phyloP scores from a whole-genome alignment of 2,329 filamentous ascomycete genomes.

The Seiridium cupressi region DNA sequence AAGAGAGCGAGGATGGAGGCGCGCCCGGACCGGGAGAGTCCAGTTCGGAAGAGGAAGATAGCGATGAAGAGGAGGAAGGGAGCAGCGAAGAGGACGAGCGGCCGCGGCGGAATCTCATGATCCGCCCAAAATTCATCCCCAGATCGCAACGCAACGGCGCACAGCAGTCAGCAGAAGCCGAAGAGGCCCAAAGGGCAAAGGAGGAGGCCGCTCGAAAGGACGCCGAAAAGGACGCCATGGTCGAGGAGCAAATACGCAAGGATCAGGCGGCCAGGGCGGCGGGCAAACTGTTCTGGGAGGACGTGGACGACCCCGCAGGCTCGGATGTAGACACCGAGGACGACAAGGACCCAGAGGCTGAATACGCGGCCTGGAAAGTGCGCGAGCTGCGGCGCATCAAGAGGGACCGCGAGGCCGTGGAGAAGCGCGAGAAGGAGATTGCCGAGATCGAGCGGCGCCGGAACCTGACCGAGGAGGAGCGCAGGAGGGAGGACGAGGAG shows the following conservation, averaged over 20 bases:
- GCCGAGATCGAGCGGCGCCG: constrained; percentile 87
- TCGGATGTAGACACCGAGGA: constrained; percentile 88
- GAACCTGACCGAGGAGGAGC: constrained; percentile 83
- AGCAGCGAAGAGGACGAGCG: constrained; percentile 56
- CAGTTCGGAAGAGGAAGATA: constrained; percentile 28
- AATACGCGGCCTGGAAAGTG: constrained; percentile 90
- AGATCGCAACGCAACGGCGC: constrained; percentile 49
- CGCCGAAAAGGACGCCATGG: constrained; percentile 72
- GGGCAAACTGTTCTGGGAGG: constrained; percentile 85
- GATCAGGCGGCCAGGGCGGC: constrained; percentile 72
- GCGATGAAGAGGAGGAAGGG: constrained; percentile 34
- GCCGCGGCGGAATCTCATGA: constrained; percentile 54
- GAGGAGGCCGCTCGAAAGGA: constrained; percentile 65
- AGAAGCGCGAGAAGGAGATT: constrained; percentile 77
- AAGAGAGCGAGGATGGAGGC: constrained; percentile 33
- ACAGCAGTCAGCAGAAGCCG: not conserved
- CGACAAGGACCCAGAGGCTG: constrained; percentile 79
- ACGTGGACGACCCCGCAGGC: constrained; percentile 52
- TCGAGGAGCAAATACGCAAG: constrained; percentile 86
- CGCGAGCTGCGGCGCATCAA: constrained; percentile 87
- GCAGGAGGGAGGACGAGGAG: constrained; percentile 78
- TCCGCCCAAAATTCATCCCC: constrained; percentile 63
- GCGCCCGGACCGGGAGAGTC: constrained; percentile 26
- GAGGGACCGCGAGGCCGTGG: constrained; percentile 81
- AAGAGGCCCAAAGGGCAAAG: constrained; percentile 37